These are phyloP conservation scores for Aegilops bicornis DNA, from an alignment of 176 grass and related monocot species.

Conservation along the genomic window DNA sequence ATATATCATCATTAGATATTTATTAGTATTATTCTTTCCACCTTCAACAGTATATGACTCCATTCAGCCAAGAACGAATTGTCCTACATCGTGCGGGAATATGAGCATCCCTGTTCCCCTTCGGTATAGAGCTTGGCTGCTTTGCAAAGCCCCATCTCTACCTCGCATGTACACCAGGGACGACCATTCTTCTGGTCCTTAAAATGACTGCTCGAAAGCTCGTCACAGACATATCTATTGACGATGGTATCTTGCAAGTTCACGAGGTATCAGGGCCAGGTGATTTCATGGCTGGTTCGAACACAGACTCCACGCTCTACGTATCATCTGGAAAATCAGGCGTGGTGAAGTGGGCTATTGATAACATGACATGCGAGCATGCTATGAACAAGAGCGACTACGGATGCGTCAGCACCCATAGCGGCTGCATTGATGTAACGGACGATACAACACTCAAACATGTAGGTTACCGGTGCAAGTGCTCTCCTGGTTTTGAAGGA, in stretches of 20 bases:
- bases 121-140: background rate
- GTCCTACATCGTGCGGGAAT: background rate
- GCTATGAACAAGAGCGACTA: too few relatives aligned
- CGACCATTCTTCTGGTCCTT: background rate
- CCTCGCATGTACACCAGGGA: background rate
- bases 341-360: background rate
- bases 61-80: background rate
- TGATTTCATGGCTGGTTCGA: background rate
- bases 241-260: background rate
- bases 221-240: constrained; percentile 10
- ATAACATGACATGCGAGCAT: background rate
- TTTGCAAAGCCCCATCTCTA: background rate
- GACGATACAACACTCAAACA: too few relatives aligned
- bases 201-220: background rate
- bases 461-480: too few relatives aligned
- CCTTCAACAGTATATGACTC: background rate
- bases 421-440: too few relatives aligned
- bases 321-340: background rate
- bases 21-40: too few relatives aligned
- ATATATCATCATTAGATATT: too few relatives aligned
- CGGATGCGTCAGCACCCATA: too few relatives aligned
- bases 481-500: too few relatives aligned
- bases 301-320: background rate
- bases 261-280: background rate
- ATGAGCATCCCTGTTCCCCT: constrained; percentile 5